These are phyloP conservation scores for Nakazawaea ambrosiae DNA, from an alignment of 805 yeast genomes.

Conservation along the genomic window DNA sequence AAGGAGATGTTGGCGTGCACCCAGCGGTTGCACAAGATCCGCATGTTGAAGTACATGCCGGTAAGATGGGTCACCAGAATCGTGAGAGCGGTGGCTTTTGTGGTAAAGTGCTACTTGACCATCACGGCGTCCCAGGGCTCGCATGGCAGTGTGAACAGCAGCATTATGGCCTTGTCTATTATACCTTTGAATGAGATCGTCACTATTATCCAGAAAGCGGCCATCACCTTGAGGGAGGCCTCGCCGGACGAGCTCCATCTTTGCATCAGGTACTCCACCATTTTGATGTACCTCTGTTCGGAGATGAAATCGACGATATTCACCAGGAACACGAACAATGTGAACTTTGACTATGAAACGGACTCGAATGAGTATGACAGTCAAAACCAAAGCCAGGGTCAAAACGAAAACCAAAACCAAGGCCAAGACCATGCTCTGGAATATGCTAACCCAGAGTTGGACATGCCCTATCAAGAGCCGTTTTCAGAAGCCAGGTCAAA, in stretches of 20 bases:
- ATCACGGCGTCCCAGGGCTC: constrained; percentile 29
- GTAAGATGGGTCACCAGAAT: constrained; percentile 87
- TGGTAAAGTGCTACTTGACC: constrained; percentile 77
- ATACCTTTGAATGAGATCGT: constrained; percentile 69
- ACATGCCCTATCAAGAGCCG: too few relatives aligned
- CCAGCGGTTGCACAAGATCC: constrained; percentile 57
- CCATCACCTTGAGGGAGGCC: constrained; percentile 69
- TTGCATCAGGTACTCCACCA: constrained; percentile 72
- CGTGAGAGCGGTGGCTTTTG: constrained; percentile 82
- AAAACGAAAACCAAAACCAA: not conserved
- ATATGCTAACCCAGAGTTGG: too few relatives aligned
- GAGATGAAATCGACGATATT: constrained; percentile 43
- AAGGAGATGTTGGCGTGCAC: constrained; percentile 70
- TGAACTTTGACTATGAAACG: not conserved
- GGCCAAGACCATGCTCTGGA: too few relatives aligned
- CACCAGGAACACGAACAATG: constrained; percentile 18
- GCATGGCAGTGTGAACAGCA: constrained; percentile 31
- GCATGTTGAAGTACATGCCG: constrained; percentile 71
- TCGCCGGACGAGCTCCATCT: constrained; percentile 87
- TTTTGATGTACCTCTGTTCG: constrained; percentile 66
- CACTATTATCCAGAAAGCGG: constrained; percentile 60
- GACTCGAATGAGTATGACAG: not conserved
- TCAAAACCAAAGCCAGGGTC: not conserved
- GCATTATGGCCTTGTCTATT: constrained; percentile 51
- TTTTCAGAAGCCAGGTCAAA: not conserved